These are phyloP conservation scores for Picea glauca DNA, from an alignment of 75 land plant genomes.

Conservation along the genomic window DNA sequence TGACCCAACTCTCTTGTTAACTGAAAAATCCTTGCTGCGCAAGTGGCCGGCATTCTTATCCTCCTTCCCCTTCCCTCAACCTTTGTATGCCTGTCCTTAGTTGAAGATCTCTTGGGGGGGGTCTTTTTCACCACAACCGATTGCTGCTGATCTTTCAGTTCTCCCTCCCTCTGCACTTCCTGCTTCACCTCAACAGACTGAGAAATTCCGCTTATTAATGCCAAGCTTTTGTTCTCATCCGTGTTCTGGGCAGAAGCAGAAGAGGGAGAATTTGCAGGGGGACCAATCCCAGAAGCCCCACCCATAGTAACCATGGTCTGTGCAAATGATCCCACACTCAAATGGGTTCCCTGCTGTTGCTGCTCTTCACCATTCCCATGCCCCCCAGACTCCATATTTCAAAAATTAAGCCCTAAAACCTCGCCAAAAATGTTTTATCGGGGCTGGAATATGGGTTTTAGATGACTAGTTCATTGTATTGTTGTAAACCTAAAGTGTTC, in stretches of 20 bases:
- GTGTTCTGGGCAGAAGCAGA: background rate
- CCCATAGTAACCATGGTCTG: conserved; percentile 31
- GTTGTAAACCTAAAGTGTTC: too few species aligned
- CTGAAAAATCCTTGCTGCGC: conserved; percentile 72
- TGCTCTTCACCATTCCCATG: conserved; percentile 5
- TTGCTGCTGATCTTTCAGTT: background rate
- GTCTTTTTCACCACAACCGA: conserved; percentile 19
- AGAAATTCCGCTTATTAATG: conserved; percentile 11
- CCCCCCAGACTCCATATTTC: background rate
- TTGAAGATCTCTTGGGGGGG: conserved; percentile 43
- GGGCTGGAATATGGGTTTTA: too few species aligned
- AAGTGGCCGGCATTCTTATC: conserved; percentile 54
- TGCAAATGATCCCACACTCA: conserved; percentile 17
- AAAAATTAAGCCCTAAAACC: too few species aligned
- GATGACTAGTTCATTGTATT: too few species aligned
- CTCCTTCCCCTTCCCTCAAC: conserved; percentile 44
- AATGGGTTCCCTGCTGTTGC: conserved; percentile 22
- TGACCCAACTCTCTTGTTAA: conserved; percentile 40
- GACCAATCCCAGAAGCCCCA: conserved; percentile 9
- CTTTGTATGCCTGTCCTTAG: conserved; percentile 42
- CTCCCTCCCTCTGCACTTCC: background rate
- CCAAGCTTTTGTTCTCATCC: conserved; percentile 14
- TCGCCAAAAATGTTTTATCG: too few species aligned
- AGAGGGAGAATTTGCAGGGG: background rate
- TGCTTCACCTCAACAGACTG: conserved; percentile 8